Conservation (phyloP, 306 rosid species). For the Oemleria cerasiformis region DNA sequence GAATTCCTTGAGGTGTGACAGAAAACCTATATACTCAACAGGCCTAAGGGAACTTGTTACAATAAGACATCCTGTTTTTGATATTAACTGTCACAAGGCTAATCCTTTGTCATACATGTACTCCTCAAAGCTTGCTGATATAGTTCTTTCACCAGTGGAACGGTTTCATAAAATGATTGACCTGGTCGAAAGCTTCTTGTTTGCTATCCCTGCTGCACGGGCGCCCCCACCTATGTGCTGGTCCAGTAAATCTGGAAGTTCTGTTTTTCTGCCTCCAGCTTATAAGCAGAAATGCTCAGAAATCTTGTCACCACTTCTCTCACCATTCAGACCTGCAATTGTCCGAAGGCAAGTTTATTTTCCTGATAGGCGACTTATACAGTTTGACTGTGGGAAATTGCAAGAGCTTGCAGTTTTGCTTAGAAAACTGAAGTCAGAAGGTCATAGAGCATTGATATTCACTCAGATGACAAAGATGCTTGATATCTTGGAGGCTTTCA, state of each 20-base stretch:
- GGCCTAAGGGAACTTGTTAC: constrained; percentile 72
- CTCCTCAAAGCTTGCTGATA: constrained; percentile 80
- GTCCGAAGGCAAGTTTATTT: constrained; percentile 96
- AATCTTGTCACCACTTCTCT: constrained; percentile 63
- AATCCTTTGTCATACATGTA: constrained; percentile 68
- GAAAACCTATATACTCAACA: constrained; percentile 66
- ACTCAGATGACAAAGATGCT: constrained; percentile 99
- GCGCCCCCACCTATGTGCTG: constrained; percentile 82
- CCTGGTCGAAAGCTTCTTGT: constrained; percentile 92
- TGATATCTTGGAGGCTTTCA: constrained; percentile 89
- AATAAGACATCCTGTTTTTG: constrained; percentile 69
- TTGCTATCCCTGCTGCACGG: constrained; percentile 96
- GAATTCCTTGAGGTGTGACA: constrained; percentile 88
- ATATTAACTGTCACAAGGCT: constrained; percentile 58
- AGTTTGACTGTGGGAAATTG: constrained; percentile 94
- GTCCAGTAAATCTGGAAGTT: constrained; percentile 63
- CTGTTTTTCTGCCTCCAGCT: constrained; percentile 59
- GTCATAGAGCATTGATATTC: constrained; percentile 90
- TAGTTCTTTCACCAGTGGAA: constrained; percentile 87
- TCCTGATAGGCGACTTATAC: constrained; percentile 97
- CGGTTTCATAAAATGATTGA: constrained; percentile 66
- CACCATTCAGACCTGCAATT: constrained; percentile 89
- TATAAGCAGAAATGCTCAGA: constrained; percentile 67
- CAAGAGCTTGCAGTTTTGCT: constrained; percentile 80
- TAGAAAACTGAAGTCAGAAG: constrained; percentile 84